Evolutionary conservation across 2,329 filamentous ascomycete species (phyloP).

Genomic region (Exophiala lecanii-corni): DNA sequence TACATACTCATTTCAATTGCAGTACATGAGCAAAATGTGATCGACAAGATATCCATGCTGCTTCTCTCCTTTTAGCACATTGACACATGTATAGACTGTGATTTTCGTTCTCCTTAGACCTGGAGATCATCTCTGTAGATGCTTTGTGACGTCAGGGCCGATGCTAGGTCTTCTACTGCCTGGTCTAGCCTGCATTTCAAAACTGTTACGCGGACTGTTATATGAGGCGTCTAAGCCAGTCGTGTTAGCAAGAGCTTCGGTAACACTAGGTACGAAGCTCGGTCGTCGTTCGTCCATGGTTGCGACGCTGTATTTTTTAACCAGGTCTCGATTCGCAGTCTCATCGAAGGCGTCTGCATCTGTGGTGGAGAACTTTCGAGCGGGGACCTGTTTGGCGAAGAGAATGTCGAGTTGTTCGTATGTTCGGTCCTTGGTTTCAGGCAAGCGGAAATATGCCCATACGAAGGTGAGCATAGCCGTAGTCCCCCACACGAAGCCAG

Average conservation of each 20-base stretch:
- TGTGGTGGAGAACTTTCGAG: constrained; percentile 17
- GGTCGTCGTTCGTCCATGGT: constrained; percentile 1
- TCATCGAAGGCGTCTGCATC: constrained; percentile 15
- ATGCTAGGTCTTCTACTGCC: constrained; percentile 1
- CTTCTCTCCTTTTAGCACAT: no score
- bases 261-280: constrained; percentile 3
- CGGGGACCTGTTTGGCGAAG: constrained; percentile 18
- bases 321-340: no score
- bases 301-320: constrained; percentile 1
- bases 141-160: constrained; percentile 4
- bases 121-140: no score
- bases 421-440: constrained; percentile 33
- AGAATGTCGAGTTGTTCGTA: constrained; percentile 27
- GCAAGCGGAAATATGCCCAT: constrained; percentile 32
- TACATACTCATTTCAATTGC: no score
- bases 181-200: background rate
- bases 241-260: background rate
- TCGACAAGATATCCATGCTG: no score
- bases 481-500: constrained; percentile 38
- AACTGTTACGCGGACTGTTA: background rate
- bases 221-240: constrained; percentile 2
- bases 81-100: no score
- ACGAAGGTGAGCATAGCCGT: constrained; percentile 26
- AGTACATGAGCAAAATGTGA: no score
- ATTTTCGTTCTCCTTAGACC: no score